phyloP scores from a whole-genome alignment of 1,284 basidiomycete genomes.

The Heterobasidion irregulare region DNA sequence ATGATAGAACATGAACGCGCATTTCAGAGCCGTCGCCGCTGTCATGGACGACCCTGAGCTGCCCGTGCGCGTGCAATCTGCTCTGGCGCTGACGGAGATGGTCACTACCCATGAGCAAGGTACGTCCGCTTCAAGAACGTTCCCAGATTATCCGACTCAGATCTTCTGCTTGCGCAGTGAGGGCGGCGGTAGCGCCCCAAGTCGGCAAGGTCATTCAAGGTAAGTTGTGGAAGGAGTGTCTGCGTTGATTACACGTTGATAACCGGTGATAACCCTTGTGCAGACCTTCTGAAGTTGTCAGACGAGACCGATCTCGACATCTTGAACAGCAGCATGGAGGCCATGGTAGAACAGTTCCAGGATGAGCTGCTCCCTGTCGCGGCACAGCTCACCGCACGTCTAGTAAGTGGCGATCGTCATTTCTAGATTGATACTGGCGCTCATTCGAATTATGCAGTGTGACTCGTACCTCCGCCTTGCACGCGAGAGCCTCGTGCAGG shows the following conservation, averaged over 20 bases:
- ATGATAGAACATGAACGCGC: conserved; percentile 48
- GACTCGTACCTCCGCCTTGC: conserved; percentile 78
- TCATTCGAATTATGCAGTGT: conserved; percentile 35
- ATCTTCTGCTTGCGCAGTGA: conserved; percentile 35
- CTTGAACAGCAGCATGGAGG: conserved; percentile 75
- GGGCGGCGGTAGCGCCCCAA: conserved; percentile 65
- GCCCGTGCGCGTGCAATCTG: conserved; percentile 81
- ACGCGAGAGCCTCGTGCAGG: conserved; percentile 51
- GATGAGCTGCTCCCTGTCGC: conserved; percentile 83
- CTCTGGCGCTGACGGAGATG: conserved; percentile 74
- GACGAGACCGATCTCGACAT: conserved; percentile 89
- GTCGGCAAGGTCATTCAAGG: conserved; percentile 86
- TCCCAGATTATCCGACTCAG: background rate
- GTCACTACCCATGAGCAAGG: conserved; percentile 60
- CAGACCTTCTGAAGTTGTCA: conserved; percentile 79
- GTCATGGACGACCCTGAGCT: conserved; percentile 71
- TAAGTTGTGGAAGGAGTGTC: conserved; percentile 22
- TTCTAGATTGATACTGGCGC: background rate
- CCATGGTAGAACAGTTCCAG: conserved; percentile 82
- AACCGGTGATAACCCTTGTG: background rate
- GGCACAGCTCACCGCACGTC: conserved; percentile 70
- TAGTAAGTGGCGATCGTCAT: conserved; percentile 37
- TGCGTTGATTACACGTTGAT: background rate
- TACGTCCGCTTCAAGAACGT: conserved; percentile 20
- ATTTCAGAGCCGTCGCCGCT: conserved; percentile 53